Percentiles rank a stretch among this genome's conserved stretches.
phyloP scores from a whole-genome alignment of 2,329 filamentous ascomycete genomes.

The Fusarium temperatum region DNA sequence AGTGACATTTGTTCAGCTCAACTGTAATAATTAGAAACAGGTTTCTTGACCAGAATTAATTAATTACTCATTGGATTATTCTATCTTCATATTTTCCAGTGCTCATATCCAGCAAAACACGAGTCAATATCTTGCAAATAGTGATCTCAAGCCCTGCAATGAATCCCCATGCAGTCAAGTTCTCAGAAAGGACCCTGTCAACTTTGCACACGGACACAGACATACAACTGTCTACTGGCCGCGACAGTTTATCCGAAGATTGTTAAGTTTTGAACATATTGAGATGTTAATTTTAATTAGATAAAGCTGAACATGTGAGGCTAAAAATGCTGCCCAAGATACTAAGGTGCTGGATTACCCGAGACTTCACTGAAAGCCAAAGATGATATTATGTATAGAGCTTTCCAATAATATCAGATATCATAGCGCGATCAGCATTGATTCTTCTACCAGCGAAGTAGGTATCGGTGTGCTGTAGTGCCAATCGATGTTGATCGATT shows the following conservation, averaged over 20 bases:
- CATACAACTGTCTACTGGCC: fast-evolving
- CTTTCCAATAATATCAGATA: fast-evolving
- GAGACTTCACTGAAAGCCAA: fast-evolving
- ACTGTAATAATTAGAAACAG: background rate
- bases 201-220: no score
- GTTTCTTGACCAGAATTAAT: background rate
- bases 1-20: background rate
- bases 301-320: no score
- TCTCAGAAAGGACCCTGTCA: fast-evolving
- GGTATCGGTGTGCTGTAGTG: no score
- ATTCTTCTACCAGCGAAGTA: background rate
- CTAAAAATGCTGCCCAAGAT: fast-evolving
- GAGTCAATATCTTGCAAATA: fast-evolving
- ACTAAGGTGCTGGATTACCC: background rate
- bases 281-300: no score
- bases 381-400: background rate
- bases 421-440: fast-evolving
- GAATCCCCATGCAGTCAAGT: background rate
- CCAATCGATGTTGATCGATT: background rate
- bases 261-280: no score
- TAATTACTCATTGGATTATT: background rate
- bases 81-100: background rate
- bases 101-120: background rate
- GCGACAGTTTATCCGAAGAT: fast-evolving
- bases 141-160: background rate